Evolutionary conservation across 2,329 filamentous ascomycete genomes (phyloP), one percentile per base, ranked within the genome.

Genomic region (Microdochium nivale): DNA sequence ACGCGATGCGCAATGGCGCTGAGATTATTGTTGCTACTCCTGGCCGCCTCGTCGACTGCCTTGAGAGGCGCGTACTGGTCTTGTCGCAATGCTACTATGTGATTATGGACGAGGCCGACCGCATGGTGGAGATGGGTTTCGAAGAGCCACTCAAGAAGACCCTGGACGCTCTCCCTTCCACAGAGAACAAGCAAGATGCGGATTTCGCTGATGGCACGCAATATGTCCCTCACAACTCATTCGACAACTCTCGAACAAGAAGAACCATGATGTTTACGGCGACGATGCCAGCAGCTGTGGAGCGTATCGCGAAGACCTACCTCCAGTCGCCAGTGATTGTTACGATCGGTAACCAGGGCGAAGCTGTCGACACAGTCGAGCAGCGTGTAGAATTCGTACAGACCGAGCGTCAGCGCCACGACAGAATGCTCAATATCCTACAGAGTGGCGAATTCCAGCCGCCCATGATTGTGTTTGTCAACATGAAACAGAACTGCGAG

Each of bases 221-320:
- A 52, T 83, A 86, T n/a, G 97, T 97, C 92, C 86, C 84, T 60
- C 79, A 82, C 53, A 87, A 87, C 61, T 72, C 95, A 1, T 84
- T 85, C 50, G 83, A 83, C 19, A 83, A 83, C 58, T 86, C 90
- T 62, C 80, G 87, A 23, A 97, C 97, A 72, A 79, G 94, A 53
- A 92, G 99, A 69, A 99, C 94, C 0, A 99, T 99, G 94, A 99
- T 99, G 94, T 99, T 97, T 81, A 97, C 94, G 58, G 94, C 94
- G 50, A 99, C 94, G 25, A 99, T 99, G 94, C 91, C 94, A 1
- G 74, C 88, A 0, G 83, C 88, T 0, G 88, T 99, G 16, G 94
- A 99, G 67, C 88, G 88, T 56, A 97, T 99, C 57, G 94, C 94
- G n/a, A 87, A 91, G 61, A 96, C 96, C 66, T 99, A 99, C 65